Evolutionary conservation across 177 flowering plant species (phyloP), one percentile per base, ranked within the genome.

Genomic region (Vitis hybrid): DNA sequence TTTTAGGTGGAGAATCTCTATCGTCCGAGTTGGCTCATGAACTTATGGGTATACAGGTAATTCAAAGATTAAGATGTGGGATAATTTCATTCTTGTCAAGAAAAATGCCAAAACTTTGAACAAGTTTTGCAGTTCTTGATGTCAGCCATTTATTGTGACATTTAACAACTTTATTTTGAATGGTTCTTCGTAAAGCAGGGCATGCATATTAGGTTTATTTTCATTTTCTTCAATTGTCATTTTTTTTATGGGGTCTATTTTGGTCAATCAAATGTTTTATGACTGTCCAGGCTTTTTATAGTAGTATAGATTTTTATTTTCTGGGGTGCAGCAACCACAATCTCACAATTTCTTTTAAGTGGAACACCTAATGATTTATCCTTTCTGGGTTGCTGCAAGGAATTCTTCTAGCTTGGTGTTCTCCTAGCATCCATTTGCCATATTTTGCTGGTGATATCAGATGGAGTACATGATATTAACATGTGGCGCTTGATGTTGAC

Each of bases 21-120:
- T 83, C 98, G 55, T 92, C 98, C 70, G 98, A 94, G 70, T 76
- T 94, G 81, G 98, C 97, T 82, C 89, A 89, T 82, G 97, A 94
- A 79, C 65, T 94, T 69, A 91, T 92, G 91, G 72, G 85, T 66
- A 91, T 92, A 67, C 98, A 91, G 98, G 98, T 92, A 84, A 70
- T 56, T 66, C 52, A 32, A 14, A 68, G 63, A 50, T 52, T 15
- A 34, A 77, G 11, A 15, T 19, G 40, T 40, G 18, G 12, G 32
- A 32, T 32, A 12, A 34, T 61, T n/a, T 11, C 45, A 3, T 18
- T 63, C 8, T 52, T 58, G 23, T 18, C 4, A 4, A 17, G 15
- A 23, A 59, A 59, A 10, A 14, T 40, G 6, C 45, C 5, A 5
- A 40, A 40, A 40, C 45, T 40, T 40, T 40, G 7, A 4, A 40